Evolutionary conservation across 73 alveolate genomes (phyloP).

Genomic region (Tetrahymena malaccensis): DNA sequence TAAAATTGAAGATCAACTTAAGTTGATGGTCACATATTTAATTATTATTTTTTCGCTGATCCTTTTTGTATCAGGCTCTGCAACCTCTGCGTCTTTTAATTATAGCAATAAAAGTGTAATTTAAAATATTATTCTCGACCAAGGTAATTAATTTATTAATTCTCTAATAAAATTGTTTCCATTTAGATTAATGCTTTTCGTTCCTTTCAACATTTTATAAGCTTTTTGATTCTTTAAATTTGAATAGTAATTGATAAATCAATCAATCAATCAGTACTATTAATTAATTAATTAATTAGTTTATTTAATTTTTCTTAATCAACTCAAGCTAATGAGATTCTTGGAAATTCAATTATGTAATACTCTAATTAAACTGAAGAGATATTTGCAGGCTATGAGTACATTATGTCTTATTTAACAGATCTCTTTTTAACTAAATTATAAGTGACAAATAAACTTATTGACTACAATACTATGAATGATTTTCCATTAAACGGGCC

Average conservation of each 20-base stretch:
- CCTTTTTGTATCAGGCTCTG: background rate
- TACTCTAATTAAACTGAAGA: background rate
- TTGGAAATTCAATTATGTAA: background rate
- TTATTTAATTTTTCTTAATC: background rate
- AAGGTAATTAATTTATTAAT: background rate
- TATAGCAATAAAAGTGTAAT: background rate
- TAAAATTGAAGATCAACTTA: background rate
- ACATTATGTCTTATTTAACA: background rate
- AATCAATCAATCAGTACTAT: too few relatives aligned
- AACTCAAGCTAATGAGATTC: background rate
- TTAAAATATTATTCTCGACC: background rate
- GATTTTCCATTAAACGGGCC: background rate
- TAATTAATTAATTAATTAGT: background rate
- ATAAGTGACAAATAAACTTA: background rate
- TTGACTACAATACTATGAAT: background rate
- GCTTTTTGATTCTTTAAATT: background rate
- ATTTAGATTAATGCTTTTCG: too few relatives aligned
- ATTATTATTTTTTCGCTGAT: background rate
- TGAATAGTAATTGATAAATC: background rate
- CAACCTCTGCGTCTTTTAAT: background rate
- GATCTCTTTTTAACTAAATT: background rate
- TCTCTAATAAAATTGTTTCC: background rate
- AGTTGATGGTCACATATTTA: background rate
- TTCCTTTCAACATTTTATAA: background rate
- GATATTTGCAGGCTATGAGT: background rate